These are phyloP conservation scores for Euphorbia schlechtendalii DNA, from an alignment of 441 rosid species.

Conservation along the genomic window DNA sequence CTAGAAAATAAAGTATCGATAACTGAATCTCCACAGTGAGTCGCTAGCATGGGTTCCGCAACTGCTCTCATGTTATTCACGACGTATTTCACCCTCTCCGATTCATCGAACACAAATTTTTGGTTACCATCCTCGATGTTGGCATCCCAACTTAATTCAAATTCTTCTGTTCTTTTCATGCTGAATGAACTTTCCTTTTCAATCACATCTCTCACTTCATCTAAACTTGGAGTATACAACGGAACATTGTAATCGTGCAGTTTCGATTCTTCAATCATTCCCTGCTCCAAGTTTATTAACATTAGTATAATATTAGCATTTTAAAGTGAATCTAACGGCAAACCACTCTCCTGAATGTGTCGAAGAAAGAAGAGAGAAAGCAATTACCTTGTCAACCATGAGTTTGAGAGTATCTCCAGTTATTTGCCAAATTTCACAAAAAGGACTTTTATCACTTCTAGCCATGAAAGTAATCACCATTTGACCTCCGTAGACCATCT, in stretches of 20 bases:
- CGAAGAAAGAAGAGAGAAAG: too few relatives aligned
- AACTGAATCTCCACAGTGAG: background rate
- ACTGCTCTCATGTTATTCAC: background rate
- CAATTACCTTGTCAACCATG: background rate
- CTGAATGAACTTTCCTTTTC: conserved; percentile 17
- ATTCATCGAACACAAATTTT: background rate
- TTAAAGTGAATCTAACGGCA: too few relatives aligned
- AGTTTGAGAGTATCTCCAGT: background rate
- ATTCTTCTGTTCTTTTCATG: background rate
- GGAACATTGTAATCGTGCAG: conserved; percentile 18
- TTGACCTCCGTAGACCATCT: background rate
- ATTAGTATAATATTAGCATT: too few relatives aligned
- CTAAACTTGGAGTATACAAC: background rate
- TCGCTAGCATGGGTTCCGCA: background rate
- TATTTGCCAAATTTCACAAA: background rate
- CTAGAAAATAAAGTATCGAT: background rate
- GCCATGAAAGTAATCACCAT: background rate
- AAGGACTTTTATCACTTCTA: background rate
- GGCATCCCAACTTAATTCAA: background rate
- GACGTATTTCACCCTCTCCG: background rate
- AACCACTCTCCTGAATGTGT: too few relatives aligned
- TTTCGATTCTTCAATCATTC: conserved; percentile 16
- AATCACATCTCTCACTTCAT: conserved; percentile 17
- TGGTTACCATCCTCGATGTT: background rate
- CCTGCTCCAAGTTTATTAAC: too few relatives aligned